These are phyloP conservation scores for Rosa chinensis DNA, from an alignment of 306 rosid genomes.

Conservation along the genomic window DNA sequence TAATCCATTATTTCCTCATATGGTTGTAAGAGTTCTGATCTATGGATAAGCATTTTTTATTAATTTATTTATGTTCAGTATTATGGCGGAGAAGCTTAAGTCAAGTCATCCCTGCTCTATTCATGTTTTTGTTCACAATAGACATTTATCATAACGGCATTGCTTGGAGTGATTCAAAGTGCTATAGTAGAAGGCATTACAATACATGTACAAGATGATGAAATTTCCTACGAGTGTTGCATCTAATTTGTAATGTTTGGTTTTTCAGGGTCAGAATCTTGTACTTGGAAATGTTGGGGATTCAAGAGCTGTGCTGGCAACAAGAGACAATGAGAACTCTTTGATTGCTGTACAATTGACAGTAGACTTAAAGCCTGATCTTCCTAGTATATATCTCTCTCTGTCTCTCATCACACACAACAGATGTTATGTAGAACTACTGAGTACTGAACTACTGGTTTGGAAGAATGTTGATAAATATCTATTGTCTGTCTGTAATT, in stretches of 20 bases:
- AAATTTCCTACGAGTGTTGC: neutral
- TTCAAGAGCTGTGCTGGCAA: constrained; percentile 55
- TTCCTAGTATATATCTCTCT: constrained; percentile 41
- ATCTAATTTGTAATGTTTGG: neutral
- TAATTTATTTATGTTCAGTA: neutral
- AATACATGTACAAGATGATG: neutral
- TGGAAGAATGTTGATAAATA: neutral
- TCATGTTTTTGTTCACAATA: neutral
- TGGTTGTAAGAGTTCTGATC: neutral
- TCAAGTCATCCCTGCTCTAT: constrained; percentile 1
- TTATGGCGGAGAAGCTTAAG: neutral
- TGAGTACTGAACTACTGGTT: neutral
- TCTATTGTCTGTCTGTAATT: constrained; percentile 11
- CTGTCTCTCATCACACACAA: constrained; percentile 7
- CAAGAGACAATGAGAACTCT: constrained; percentile 38
- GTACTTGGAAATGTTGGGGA: constrained; percentile 56
- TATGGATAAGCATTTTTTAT: neutral
- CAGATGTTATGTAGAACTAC: neutral
- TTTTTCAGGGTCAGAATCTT: constrained; percentile 41
- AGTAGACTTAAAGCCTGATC: constrained; percentile 58
- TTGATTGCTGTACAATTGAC: constrained; percentile 49
- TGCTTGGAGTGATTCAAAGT: constrained; percentile 1
- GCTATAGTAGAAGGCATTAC: neutral
- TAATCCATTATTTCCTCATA: neutral
- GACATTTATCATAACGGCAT: neutral